Evolutionary conservation across 202 grass and related monocot species (phyloP).

Genomic region (Brachypodium distachyon): DNA sequence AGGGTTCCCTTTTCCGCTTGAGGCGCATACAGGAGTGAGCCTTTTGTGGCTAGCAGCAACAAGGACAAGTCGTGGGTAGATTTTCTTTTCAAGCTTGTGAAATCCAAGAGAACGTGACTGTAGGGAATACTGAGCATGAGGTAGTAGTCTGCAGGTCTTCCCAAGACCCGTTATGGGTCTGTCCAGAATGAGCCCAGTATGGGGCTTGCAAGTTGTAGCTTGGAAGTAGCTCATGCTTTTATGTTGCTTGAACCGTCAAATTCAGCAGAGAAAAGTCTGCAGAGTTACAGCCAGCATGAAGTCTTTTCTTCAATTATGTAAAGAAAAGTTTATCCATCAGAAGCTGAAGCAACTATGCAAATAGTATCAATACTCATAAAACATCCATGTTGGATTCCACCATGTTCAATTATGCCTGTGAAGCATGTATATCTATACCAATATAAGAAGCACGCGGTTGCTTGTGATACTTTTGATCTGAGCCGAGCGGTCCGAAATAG

Average conservation of each 20-base stretch:
- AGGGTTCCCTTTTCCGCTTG: constrained; percentile 27
- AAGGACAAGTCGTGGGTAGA: constrained; percentile 32
- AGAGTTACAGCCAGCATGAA: constrained; percentile 3
- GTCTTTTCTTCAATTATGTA: background rate
- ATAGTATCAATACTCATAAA: background rate
- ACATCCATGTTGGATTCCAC: background rate
- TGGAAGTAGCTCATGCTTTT: constrained; percentile 43
- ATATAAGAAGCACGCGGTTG: too few species aligned
- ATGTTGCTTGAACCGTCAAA: constrained; percentile 14
- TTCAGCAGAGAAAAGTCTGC: constrained; percentile 10
- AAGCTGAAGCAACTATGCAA: constrained; percentile 6
- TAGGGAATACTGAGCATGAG: constrained; percentile 12
- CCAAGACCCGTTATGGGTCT: constrained; percentile 35
- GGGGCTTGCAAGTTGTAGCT: constrained; percentile 41
- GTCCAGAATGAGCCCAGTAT: constrained; percentile 32
- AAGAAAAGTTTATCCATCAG: background rate
- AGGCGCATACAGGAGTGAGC: constrained; percentile 21
- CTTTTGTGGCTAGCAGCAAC: constrained; percentile 35
- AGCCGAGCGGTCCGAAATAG: too few species aligned
- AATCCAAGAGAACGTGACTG: constrained; percentile 3
- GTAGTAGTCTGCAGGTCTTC: constrained; percentile 15
- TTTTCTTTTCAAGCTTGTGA: constrained; percentile 28
- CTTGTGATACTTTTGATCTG: too few species aligned
- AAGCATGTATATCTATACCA: too few species aligned
- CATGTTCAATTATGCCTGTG: background rate